These are phyloP conservation scores for Botrytis galanthina DNA, from an alignment of 2,329 filamentous ascomycete species.

Conservation along the genomic window DNA sequence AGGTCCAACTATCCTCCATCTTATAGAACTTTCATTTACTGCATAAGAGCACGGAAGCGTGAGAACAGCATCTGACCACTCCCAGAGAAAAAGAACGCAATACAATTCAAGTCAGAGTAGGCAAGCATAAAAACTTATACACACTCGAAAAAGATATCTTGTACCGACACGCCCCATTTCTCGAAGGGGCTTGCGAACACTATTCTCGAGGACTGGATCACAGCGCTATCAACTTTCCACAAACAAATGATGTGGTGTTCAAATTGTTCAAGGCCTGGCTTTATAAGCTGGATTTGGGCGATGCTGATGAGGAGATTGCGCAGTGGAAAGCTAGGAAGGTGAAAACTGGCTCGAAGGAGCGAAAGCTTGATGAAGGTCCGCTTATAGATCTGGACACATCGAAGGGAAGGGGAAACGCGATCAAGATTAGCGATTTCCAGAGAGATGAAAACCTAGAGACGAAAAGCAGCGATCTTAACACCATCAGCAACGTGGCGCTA, in stretches of 20 bases:
- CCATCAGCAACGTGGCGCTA: not conserved
- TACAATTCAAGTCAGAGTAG: not conserved
- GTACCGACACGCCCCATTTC: not conserved
- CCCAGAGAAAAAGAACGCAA: not conserved
- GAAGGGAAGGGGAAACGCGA: accelerated
- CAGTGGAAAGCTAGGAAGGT: not conserved
- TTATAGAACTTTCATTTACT: not conserved
- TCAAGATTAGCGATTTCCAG: not conserved
- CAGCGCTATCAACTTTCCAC: not conserved
- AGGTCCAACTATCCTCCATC: not conserved
- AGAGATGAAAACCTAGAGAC: not conserved
- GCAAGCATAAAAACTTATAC: not conserved
- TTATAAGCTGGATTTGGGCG: not conserved
- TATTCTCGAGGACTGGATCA: not conserved
- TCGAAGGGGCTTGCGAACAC: not conserved
- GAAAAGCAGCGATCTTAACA: not conserved
- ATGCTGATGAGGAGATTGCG: not conserved
- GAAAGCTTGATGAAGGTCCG: not conserved
- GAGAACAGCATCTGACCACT: not conserved
- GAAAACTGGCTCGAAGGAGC: not conserved
- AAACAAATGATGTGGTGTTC: not conserved
- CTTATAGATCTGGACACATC: not conserved
- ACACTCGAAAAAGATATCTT: not conserved
- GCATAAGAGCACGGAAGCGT: not conserved
- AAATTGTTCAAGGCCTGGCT: not conserved